phyloP scores from a whole-genome alignment of 345 rosid genomes.

The Salix suchowensis region DNA sequence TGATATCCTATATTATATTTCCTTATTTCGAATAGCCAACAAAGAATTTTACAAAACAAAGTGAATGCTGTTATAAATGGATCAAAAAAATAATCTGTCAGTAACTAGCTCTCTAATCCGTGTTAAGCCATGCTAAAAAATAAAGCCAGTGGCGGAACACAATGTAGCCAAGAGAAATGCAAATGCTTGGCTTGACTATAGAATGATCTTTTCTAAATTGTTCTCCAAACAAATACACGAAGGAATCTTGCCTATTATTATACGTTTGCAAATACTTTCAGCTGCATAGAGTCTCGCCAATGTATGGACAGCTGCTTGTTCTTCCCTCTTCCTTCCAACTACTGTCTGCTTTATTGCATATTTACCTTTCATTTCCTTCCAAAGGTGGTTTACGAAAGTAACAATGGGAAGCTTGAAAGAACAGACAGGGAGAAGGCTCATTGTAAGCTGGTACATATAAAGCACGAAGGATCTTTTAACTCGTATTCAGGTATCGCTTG shows the following conservation, averaged over 20 bases:
- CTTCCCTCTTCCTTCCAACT: not conserved
- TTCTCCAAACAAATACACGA: too few species aligned
- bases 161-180: not conserved
- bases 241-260: not conserved
- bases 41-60: not conserved
- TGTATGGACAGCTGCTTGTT: not conserved
- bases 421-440: not conserved
- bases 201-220: too few species aligned
- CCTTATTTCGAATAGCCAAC: not conserved
- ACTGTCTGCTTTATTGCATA: not conserved
- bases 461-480: conserved; percentile 34
- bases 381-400: not conserved
- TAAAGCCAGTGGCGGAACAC: not conserved
- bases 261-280: not conserved
- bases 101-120: not conserved
- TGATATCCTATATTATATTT: not conserved
- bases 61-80: not conserved
- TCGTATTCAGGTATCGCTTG: conserved; percentile 23
- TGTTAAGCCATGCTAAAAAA: too few species aligned
- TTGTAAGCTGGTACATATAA: conserved; percentile 22
- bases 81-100: not conserved
- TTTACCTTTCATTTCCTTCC: not conserved
- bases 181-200: too few species aligned
- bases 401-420: not conserved
- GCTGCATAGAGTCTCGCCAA: not conserved